Conservation (phyloP, 1,139 yeast genomes). For the Pichia sp. region DNA sequence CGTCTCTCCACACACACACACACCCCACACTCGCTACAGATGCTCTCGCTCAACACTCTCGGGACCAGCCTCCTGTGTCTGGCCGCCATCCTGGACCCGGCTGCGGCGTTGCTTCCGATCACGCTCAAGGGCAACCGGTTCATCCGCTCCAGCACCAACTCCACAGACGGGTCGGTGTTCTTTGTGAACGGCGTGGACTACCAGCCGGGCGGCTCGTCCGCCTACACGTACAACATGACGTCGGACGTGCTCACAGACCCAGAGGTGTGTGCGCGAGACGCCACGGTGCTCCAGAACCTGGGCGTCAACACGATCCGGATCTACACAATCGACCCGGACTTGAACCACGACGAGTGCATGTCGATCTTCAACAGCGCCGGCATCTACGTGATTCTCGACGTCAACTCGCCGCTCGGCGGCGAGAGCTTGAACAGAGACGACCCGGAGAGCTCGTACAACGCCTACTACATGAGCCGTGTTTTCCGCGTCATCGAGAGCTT, state of each 20-base stretch:
- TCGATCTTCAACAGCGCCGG: slow-evolving; percentile 86
- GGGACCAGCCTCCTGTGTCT: slow-evolving; percentile 7
- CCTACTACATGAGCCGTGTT: slow-evolving; percentile 65
- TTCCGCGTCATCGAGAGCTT: slow-evolving; percentile 81
- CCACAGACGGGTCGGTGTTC: slow-evolving; percentile 50
- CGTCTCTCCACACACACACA: not conserved
- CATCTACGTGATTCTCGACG: slow-evolving; percentile 83
- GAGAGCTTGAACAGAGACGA: slow-evolving; percentile 83
- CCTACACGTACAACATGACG: slow-evolving; percentile 37
- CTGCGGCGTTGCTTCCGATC: slow-evolving; percentile 41
- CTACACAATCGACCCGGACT: slow-evolving; percentile 77
- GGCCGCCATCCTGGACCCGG: slow-evolving; percentile 8
- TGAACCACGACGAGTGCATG: slow-evolving; percentile 90
- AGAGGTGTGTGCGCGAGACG: slow-evolving; percentile 67
- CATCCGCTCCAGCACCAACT: slow-evolving; percentile 41
- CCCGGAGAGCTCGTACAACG: slow-evolving; percentile 80
- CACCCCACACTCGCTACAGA: not conserved
- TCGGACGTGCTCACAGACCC: slow-evolving; percentile 77
- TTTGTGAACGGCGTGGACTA: slow-evolving; percentile 72
- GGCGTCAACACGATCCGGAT: slow-evolving; percentile 83
- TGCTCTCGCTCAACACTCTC: slow-evolving; percentile 9
- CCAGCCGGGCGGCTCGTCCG: slow-evolving; percentile 71
- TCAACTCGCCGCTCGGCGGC: slow-evolving; percentile 75
- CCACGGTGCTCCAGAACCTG: slow-evolving; percentile 64
- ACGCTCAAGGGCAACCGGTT: slow-evolving; percentile 44